Evolutionary conservation across 768 basidiomycete genomes (phyloP).

Genomic region (Boletus vinaceobasis): DNA sequence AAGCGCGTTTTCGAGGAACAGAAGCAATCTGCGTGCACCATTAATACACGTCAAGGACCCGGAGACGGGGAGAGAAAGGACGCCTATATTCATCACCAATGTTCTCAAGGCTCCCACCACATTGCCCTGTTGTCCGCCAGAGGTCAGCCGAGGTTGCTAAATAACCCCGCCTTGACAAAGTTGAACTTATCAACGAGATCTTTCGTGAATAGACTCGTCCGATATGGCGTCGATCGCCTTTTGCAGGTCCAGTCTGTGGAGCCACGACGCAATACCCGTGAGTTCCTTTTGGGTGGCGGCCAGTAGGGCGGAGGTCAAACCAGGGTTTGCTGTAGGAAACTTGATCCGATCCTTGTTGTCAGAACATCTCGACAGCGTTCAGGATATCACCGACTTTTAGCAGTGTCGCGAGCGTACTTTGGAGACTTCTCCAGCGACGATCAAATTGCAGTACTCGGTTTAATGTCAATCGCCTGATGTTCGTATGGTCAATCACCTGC

Average conservation of each 20-base stretch:
- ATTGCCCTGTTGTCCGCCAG: slow-evolving; percentile 47
- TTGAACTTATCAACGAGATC: slow-evolving; percentile 73
- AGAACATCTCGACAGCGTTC: background rate
- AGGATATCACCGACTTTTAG: slow-evolving; percentile 53
- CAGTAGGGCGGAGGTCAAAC: slow-evolving; percentile 46
- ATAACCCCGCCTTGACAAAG: slow-evolving; percentile 75
- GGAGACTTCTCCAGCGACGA: slow-evolving; percentile 71
- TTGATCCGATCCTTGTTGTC: slow-evolving; percentile 55
- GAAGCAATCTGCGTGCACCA: slow-evolving; percentile 55
- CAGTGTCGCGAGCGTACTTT: slow-evolving; percentile 65
- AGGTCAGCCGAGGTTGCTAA: slow-evolving; percentile 50
- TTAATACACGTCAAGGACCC: background rate
- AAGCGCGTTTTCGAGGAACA: slow-evolving; percentile 80
- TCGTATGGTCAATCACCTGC: background rate
- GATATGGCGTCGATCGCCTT: slow-evolving; percentile 65
- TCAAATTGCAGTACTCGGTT: slow-evolving; percentile 92
- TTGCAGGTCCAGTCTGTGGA: slow-evolving; percentile 84
- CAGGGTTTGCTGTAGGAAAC: slow-evolving; percentile 88
- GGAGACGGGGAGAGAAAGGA: background rate
- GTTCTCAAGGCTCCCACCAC: slow-evolving; percentile 63
- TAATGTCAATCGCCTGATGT: slow-evolving; percentile 76
- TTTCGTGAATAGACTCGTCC: slow-evolving; percentile 81
- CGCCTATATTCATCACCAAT: slow-evolving; percentile 81
- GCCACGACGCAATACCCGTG: slow-evolving; percentile 68
- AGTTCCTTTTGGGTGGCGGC: slow-evolving; percentile 77